Evolutionary conservation across 352 stramenopile genomes (phyloP).

Genomic region (Phytopythium sindhum): DNA sequence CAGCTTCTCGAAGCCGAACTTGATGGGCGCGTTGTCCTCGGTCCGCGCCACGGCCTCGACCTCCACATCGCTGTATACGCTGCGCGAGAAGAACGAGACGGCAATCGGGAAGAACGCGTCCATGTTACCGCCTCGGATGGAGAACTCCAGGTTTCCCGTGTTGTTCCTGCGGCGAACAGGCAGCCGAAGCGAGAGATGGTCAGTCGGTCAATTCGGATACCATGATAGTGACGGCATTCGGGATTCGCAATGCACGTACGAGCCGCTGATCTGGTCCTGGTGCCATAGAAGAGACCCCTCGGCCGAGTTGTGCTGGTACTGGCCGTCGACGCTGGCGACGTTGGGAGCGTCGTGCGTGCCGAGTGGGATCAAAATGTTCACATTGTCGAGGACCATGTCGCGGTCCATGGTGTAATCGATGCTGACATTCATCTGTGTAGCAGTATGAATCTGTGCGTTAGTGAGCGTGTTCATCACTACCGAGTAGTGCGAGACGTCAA

Average conservation of each 20-base stretch:
- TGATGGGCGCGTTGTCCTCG: constrained; percentile 65
- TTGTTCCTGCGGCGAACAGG: constrained; percentile 52
- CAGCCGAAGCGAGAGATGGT: not conserved
- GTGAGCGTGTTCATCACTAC: not conserved
- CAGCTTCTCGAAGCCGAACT: constrained; percentile 86
- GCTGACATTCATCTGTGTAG: constrained; percentile 69
- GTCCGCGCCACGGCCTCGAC: constrained; percentile 74
- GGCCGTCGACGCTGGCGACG: constrained; percentile 74
- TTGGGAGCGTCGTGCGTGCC: constrained; percentile 66
- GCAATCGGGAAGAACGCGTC: constrained; percentile 86
- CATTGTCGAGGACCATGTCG: constrained; percentile 87
- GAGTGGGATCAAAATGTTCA: constrained; percentile 82
- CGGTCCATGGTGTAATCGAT: constrained; percentile 87
- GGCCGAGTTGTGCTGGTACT: constrained; percentile 83
- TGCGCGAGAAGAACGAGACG: constrained; percentile 89
- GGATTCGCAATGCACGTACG: constrained; percentile 35
- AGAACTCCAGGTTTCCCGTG: constrained; percentile 77
- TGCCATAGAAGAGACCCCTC: constrained; percentile 77
- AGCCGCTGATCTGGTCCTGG: constrained; percentile 71
- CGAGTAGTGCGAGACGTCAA: not conserved
- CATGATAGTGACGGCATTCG: not conserved
- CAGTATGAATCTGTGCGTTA: not conserved
- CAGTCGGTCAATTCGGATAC: not conserved
- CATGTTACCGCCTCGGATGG: constrained; percentile 72
- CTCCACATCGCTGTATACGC: constrained; percentile 82